These are phyloP conservation scores for Capsicum rhomboideum DNA, from an alignment of 257 asterid genomes.

Conservation along the genomic window DNA sequence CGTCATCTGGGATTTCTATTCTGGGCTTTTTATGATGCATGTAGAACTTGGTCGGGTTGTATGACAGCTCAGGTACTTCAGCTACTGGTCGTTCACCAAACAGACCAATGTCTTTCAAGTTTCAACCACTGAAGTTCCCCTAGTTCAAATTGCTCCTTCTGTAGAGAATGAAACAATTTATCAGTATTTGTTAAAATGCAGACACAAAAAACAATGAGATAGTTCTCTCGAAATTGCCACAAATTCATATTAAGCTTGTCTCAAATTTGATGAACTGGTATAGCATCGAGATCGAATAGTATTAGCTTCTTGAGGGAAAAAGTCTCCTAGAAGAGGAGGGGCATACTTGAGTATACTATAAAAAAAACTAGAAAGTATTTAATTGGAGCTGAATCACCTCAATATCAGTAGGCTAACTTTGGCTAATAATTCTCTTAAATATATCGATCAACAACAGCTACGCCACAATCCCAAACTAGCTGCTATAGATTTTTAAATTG, in stretches of 20 bases:
- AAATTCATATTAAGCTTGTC: neutral
- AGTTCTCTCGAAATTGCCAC: neutral
- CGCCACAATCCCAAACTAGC: no score
- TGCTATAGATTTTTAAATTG: no score
- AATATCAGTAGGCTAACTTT: no score
- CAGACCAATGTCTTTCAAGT: slow-evolving; percentile 46
- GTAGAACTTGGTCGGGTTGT: slow-evolving; percentile 25
- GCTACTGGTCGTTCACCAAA: slow-evolving; percentile 33
- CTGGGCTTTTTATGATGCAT: slow-evolving; percentile 66
- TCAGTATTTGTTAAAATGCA: neutral
- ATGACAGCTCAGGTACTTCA: slow-evolving; percentile 76
- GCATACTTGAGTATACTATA: no score
- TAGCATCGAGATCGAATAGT: neutral
- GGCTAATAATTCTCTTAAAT: no score
- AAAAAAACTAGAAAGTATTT: no score
- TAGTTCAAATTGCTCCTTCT: slow-evolving; percentile 70
- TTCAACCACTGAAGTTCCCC: slow-evolving; percentile 66
- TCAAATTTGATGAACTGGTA: neutral
- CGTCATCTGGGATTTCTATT: slow-evolving; percentile 43
- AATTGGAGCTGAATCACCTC: no score
- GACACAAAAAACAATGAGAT: neutral
- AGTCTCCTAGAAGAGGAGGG: no score
- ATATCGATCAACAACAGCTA: no score
- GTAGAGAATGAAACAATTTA: slow-evolving; percentile 3
- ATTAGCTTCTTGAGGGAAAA: neutral